Base-by-base conservation (phyloP, 768 basidiomycete genomes). In the Collybiopsis luxurians region DNA sequence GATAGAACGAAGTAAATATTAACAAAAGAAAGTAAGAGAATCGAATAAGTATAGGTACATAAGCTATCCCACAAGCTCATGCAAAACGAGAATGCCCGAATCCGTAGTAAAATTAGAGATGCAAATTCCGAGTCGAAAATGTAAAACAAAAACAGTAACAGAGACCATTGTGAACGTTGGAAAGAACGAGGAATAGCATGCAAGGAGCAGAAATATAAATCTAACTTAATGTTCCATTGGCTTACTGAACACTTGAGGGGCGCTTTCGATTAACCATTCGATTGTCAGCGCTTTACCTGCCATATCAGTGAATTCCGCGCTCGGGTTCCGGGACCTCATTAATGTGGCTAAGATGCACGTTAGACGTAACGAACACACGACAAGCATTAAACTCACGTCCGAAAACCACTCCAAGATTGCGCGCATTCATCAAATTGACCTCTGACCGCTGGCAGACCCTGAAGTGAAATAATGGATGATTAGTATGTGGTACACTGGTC, bases 401-500 rank as follows among this genome's bases (percentile, higher is more conserved):
- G 72, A 98, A 98, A 40, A 99, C 95, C 28, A 98, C 95, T 5
- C 97, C 97, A 21, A 99, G 75, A 66, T 98, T 99, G 60, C 95
- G 82, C 2, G 93, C 89, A 49, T 85, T 92, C 97, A 99, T 99
- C 52, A 94, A 78, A 71, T 99, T 99, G 47, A 74, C 77, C 40
- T 87, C 83, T 54, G 81, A 81, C 31, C 78, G 79, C 57, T 85
- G 84, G 83, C 28, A 98, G 80, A 52, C 80, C 81, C 56, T 51
- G 53, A 48, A 34, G 45, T 80, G 79, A 60, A 23, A 45, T 59
- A 46, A 64, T 38, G 17, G n/a, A 59, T 42, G 43, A 56, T 39
- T 43, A 48, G 50, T 17, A 26, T 47, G 19, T n/a, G 43, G 31
- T 44, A 57, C 17, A 3, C 39, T 4, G 45, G 9, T 26, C 2